Evolutionary conservation across 805 yeast genomes (phyloP).

Genomic region (Lipomyces kockii): DNA sequence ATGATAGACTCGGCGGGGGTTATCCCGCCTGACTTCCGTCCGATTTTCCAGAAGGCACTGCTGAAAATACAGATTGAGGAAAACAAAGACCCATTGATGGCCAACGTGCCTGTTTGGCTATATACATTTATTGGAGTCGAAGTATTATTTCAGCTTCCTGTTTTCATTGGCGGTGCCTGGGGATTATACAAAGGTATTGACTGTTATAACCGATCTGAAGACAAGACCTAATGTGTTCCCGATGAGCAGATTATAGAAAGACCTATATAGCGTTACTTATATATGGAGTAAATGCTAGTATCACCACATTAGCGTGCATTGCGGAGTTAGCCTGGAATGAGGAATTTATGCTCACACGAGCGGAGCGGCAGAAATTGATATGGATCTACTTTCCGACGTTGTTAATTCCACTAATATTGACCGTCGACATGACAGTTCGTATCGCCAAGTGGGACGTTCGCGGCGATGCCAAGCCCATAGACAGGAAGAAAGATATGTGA

Average conservation of each 20-base stretch:
- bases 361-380: conserved; percentile 50
- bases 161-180: conserved; percentile 57
- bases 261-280: conserved; percentile 54
- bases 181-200: conserved; percentile 46
- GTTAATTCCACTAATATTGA: conserved; percentile 63
- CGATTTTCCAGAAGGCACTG: conserved; percentile 53
- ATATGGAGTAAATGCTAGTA: conserved; percentile 82
- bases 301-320: conserved; percentile 75
- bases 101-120: conserved; percentile 72
- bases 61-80: conserved; percentile 61
- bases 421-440: conserved; percentile 50
- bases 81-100: conserved; percentile 75
- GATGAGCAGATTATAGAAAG: conserved; percentile 32
- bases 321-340: conserved; percentile 41
- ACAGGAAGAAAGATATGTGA: neutral
- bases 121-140: conserved; percentile 73
- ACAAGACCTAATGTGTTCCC: conserved; percentile 7
- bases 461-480: neutral
- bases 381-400: conserved; percentile 73
- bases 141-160: conserved; percentile 75
- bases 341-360: conserved; percentile 22
- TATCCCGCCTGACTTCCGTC: conserved; percentile 55
- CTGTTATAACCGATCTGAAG: conserved; percentile 13
- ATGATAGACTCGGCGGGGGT: conserved; percentile 75
- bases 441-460: conserved; percentile 20